phyloP scores from a whole-genome alignment of 1,139 yeast genomes.

The Geotrichum cucujoidarum region DNA sequence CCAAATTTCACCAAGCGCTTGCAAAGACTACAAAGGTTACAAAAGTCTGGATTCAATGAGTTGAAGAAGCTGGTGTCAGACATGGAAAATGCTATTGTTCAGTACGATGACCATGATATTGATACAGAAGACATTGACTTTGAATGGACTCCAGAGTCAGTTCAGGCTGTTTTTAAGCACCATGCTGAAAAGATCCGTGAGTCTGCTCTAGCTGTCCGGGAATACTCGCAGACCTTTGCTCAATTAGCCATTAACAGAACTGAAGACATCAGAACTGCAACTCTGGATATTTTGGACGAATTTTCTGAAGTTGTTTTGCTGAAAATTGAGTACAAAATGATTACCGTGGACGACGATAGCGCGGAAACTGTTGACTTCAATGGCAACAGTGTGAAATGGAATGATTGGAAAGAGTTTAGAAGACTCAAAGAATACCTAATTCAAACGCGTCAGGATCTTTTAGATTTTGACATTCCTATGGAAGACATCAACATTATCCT shows the following conservation, averaged over 20 bases:
- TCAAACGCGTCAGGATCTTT: slow-evolving; percentile 53
- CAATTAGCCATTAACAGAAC: slow-evolving; percentile 31
- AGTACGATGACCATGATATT: slow-evolving; percentile 21
- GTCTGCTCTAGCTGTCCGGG: slow-evolving; percentile 34
- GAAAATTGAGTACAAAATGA: slow-evolving; percentile 37
- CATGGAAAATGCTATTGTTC: slow-evolving; percentile 23
- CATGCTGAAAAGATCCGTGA: slow-evolving; percentile 31
- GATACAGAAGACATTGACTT: slow-evolving; percentile 21
- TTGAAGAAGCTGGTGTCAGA: slow-evolving; percentile 19
- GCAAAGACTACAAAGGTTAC: slow-evolving; percentile 24
- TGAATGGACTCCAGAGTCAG: slow-evolving; percentile 22
- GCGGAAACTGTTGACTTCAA: slow-evolving; percentile 36
- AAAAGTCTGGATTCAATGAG: slow-evolving; percentile 19
- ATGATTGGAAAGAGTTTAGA: slow-evolving; percentile 64
- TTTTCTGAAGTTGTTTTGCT: slow-evolving; percentile 37
- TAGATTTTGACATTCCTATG: slow-evolving; percentile 48
- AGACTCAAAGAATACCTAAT: slow-evolving; percentile 52
- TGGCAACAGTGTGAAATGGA: slow-evolving; percentile 47
- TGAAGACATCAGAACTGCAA: slow-evolving; percentile 35
- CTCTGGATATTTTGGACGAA: slow-evolving; percentile 40
- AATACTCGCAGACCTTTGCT: slow-evolving; percentile 33
- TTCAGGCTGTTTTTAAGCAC: slow-evolving; percentile 31
- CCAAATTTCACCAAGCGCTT: slow-evolving; percentile 30
- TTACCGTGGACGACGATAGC: slow-evolving; percentile 21
- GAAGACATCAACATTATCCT: slow-evolving; percentile 49